phyloP scores from a whole-genome alignment of 2,329 filamentous ascomycete species.

The Cercospora sp. region DNA sequence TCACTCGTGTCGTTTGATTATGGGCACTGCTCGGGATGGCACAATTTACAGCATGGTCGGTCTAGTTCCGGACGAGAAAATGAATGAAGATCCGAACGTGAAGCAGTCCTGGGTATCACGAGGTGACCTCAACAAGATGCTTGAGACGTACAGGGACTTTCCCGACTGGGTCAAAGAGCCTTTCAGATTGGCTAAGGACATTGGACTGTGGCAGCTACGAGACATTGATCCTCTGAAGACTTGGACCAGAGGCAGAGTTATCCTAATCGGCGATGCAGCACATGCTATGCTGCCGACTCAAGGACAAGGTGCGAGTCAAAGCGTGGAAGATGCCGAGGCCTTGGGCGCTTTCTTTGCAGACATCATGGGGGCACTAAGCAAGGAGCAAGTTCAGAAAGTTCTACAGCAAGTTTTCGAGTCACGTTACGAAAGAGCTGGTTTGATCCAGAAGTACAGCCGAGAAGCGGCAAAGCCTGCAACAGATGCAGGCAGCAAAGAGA shows the following conservation, averaged over 20 bases:
- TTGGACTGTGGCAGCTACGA: slow-evolving; percentile 52
- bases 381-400: slow-evolving; percentile 29
- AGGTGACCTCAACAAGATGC: slow-evolving; percentile 41
- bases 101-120: slow-evolving; percentile 45
- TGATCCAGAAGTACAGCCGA: slow-evolving; percentile 49
- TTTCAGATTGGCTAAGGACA: slow-evolving; percentile 38
- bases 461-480: slow-evolving; percentile 45
- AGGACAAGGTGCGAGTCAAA: slow-evolving; percentile 47
- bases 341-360: slow-evolving; percentile 32
- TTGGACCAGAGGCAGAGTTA: slow-evolving; percentile 38
- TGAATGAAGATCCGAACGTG: slow-evolving; percentile 42
- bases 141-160: slow-evolving; percentile 46
- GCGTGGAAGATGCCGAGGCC: slow-evolving; percentile 47
- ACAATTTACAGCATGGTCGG: slow-evolving; percentile 46
- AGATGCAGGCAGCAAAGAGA: slow-evolving; percentile 35
- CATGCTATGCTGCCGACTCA: slow-evolving; percentile 47
- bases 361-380: slow-evolving; percentile 21
- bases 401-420: slow-evolving; percentile 33
- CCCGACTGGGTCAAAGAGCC: slow-evolving; percentile 44
- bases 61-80: slow-evolving; percentile 48
- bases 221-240: slow-evolving; percentile 45
- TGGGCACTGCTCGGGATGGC: slow-evolving; percentile 48
- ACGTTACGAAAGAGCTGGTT: slow-evolving; percentile 42
- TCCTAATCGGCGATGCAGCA: slow-evolving; percentile 43
- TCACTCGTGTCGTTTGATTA: slow-evolving; percentile 43